A percentile compares a stretch with the other conserved stretches of the same genome.
Conservation (phyloP, 208 protist species). For the Histomonas meleagridis region DNA sequence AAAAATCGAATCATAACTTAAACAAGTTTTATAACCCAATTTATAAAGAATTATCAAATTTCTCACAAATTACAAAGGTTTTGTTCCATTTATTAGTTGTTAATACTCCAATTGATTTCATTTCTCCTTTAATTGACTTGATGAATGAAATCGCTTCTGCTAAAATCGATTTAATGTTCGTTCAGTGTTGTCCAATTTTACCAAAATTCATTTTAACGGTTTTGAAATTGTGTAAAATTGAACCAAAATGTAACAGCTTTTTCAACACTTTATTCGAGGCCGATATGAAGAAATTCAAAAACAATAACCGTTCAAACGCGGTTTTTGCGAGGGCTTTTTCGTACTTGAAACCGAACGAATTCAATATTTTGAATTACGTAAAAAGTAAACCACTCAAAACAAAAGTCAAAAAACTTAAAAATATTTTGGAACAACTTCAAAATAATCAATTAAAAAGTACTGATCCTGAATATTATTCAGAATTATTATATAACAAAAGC, state of each 20-base stretch:
- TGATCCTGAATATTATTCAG: no score
- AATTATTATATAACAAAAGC: background rate
- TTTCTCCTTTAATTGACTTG: no score
- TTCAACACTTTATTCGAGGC: background rate
- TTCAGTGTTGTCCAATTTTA: no score
- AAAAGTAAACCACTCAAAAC: background rate
- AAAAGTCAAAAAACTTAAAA: background rate
- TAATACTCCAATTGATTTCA: no score
- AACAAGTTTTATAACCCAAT: no score
- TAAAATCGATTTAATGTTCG: no score
- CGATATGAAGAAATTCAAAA: background rate
- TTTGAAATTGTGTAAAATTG: background rate
- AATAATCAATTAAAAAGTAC: background rate
- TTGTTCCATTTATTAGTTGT: no score
- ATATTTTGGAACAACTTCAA: no score
- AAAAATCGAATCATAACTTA: no score
- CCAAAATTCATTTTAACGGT: background rate
- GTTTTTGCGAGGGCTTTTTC: background rate
- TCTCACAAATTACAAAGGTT: no score
- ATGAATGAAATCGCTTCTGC: no score
- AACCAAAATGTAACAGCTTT: background rate
- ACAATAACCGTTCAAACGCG: background rate
- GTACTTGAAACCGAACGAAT: background rate
- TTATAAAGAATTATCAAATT: no score
- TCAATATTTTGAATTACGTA: background rate